Conservation (phyloP, 2,329 filamentous ascomycete genomes). For the Cryoendolithus antarcticus region DNA sequence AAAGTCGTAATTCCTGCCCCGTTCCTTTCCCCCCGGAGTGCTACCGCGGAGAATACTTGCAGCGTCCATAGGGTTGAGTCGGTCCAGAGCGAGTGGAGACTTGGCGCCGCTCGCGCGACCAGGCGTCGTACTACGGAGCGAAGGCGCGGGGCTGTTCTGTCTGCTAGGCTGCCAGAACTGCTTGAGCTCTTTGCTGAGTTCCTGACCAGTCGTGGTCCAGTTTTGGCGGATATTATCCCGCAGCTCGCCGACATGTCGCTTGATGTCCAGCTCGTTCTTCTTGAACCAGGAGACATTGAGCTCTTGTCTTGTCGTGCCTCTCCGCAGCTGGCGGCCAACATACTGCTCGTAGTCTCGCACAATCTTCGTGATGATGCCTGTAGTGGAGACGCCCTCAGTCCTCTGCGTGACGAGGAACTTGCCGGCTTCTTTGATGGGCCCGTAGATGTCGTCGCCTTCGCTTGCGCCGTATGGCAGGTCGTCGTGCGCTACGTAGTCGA, state of each 20-base stretch:
- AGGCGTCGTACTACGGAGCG: conserved; percentile 6
- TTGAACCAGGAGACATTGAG: conserved; percentile 98
- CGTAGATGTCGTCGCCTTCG: conserved; percentile 95
- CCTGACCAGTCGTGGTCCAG: conserved; percentile 90
- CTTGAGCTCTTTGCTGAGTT: conserved; percentile 79
- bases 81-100: conserved; percentile 5
- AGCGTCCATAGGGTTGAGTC: conserved; percentile 5
- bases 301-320: conserved; percentile 87
- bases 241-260: conserved; percentile 85
- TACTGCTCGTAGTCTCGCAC: conserved; percentile 99
- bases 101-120: conserved; percentile 4
- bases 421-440: conserved; percentile 81
- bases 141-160: conserved; percentile 63
- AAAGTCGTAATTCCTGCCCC: conserved; percentile 53
- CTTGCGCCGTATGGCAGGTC: conserved; percentile 90
- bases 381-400: conserved; percentile 94
- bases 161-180: conserved; percentile 68
- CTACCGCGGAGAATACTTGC: not conserved
- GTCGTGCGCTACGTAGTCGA: conserved; percentile 97
- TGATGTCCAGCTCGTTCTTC: conserved; percentile 97
- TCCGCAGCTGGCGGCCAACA: conserved; percentile 87
- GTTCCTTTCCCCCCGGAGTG: conserved; percentile 7
- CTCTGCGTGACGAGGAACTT: conserved; percentile 96
- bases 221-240: conserved; percentile 91
- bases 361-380: conserved; percentile 98